Evolutionary conservation across 2,329 filamentous ascomycete genomes (phyloP), one percentile per base, ranked within the genome.

Genomic region (Raffaelea ambrosiae): DNA sequence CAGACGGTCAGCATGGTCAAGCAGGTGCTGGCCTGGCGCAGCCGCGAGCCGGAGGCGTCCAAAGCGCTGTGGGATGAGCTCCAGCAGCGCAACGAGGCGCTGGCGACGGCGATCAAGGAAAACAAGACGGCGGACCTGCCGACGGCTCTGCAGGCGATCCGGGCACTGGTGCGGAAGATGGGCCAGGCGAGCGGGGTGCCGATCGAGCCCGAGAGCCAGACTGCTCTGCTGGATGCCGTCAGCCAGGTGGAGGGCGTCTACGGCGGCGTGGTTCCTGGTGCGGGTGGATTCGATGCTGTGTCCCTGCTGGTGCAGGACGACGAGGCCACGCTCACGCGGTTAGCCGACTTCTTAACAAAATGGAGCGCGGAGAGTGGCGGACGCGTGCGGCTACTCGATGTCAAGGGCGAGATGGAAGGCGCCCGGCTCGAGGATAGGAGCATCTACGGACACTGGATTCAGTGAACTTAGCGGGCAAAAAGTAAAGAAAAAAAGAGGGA

Each of bases 1-100:
- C 80, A 95, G 69, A 97, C 91, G 8, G 90, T 95, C 0, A 79
- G 88, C 14, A 97, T 98, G 93, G 93, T 96, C 35, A 95, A 91
- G 69, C 79, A 87, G 61, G 87, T 98, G 14, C 73, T 97, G 3
- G 76, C 77, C 29, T 98, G 93, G 93, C 74, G 86, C 45, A 77
- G 78, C 44, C 66, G 75, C 43, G 79, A 88, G 19, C 67, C 73
- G 0, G 73, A 74, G 3, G 77, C 74, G n/a, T 83, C 89, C 2
- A 77, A 79, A 52, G 59, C 65, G 51, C 71, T 96, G 18, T 97
- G 90, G 88, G 74, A 76, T 42, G 71, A 77, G 2, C 67, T 98
- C 50, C 88, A 97, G 63, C 64, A 61, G 2, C 75, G 77, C 29
- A 96, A 96, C 61, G 82, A 88, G 56, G 72, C 67, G 13, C 69